phyloP scores from a whole-genome alignment of 75 land plant genomes.

The Selaginella moellendorffii region DNA sequence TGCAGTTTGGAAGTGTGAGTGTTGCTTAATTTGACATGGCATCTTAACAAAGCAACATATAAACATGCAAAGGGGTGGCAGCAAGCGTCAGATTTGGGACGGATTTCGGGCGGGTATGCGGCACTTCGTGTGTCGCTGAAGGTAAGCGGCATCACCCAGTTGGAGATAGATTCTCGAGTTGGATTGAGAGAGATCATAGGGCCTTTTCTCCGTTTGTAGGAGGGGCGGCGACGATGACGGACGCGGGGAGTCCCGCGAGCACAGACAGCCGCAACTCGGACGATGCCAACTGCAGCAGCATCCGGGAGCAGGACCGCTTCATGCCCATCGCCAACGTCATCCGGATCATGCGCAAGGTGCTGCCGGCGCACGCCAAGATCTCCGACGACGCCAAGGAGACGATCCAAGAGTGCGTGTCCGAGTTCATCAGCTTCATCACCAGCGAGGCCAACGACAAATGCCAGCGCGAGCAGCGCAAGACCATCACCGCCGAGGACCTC shows the following conservation, averaged over 20 bases:
- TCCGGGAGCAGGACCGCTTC: constrained; percentile 1
- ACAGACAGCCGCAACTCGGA: not conserved
- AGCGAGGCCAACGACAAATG: constrained; percentile 45
- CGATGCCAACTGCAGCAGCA: not conserved
- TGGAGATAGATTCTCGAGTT: no score
- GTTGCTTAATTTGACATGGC: not conserved
- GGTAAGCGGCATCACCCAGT: no score
- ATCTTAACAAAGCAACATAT: not conserved
- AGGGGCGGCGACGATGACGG: not conserved
- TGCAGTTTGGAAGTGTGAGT: not conserved
- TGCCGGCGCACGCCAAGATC: not conserved
- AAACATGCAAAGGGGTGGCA: not conserved
- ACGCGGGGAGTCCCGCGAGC: not conserved
- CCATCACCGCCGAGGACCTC: constrained; percentile 61
- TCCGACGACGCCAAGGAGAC: not conserved
- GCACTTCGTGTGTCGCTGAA: no score
- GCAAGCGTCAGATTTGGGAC: no score
- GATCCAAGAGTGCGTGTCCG: constrained; percentile 57
- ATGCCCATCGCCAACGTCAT: constrained; percentile 1
- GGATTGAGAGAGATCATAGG: no score
- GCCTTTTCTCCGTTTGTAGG: not conserved
- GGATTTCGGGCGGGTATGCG: no score
- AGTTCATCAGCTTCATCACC: constrained; percentile 77
- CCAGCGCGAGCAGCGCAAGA: constrained; percentile 48
- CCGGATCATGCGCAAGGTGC: not conserved